Evolutionary conservation across 2,329 filamentous ascomycete species (phyloP).

Genomic region (Fusarium nodosum): DNA sequence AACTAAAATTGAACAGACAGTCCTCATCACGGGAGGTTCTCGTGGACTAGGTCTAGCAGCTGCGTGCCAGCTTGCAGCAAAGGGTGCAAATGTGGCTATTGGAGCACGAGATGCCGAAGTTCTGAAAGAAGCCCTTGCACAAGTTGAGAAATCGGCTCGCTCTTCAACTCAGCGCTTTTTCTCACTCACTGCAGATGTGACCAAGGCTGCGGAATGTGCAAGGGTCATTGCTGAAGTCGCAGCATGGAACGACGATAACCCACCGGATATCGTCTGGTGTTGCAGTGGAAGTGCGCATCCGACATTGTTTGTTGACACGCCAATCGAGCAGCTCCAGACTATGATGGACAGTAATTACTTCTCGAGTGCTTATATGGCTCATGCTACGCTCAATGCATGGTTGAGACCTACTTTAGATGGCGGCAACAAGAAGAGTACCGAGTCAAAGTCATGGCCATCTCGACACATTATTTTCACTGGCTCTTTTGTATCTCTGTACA

Average conservation of each 20-base stretch:
- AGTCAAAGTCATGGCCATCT: background rate
- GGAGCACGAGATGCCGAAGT: constrained; percentile 14
- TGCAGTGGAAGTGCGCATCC: constrained; percentile 40
- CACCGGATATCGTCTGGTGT: constrained; percentile 31
- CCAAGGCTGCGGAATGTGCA: constrained; percentile 21
- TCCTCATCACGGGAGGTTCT: constrained; percentile 36
- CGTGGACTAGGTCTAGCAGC: constrained; percentile 33
- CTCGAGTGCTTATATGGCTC: constrained; percentile 39
- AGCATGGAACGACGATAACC: constrained; percentile 23
- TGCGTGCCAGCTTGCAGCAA: constrained; percentile 31
- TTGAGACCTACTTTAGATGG: constrained; percentile 13
- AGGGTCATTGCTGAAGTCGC: constrained; percentile 25
- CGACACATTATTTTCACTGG: constrained; percentile 39
- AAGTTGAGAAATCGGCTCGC: constrained; percentile 21
- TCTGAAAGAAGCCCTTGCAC: constrained; percentile 18
- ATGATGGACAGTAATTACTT: constrained; percentile 45
- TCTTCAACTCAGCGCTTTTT: constrained; percentile 27
- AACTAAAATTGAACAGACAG: constrained; percentile 18
- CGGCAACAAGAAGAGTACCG: background rate
- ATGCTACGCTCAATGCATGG: constrained; percentile 36
- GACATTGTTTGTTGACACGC: constrained; percentile 37
- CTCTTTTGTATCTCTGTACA: constrained; percentile 37
- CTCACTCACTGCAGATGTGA: constrained; percentile 25
- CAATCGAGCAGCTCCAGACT: constrained; percentile 33
- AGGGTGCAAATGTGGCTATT: constrained; percentile 30